Base-by-base conservation (phyloP, 768 basidiomycete genomes). In the Rhizopogon vesiculosus region DNA sequence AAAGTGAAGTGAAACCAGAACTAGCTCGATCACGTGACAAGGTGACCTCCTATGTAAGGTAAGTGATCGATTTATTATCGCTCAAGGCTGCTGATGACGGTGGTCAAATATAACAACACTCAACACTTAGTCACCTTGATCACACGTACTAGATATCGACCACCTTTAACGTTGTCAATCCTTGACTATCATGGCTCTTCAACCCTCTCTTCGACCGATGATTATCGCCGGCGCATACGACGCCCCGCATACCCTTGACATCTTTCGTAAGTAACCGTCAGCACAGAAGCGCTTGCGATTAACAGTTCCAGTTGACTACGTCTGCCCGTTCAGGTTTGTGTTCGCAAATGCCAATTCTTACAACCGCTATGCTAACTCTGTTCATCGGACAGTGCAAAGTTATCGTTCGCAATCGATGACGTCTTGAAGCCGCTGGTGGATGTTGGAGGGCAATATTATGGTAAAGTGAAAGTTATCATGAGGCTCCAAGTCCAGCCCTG, bases 191-290 rank as follows among this genome's bases (percentile, higher is more conserved):
- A 93, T 93, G 91, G 86, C 91, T 45, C 77, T 93, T 43, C 87
- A 85, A 77, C 90, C 91, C 1, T 84, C 81, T 50, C 80, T 93
- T 39, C 71, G 76, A 31, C 80, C 87, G 48, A 75, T 88, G 45
- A 67, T 86, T 51, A 73, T 93, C 56, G 77, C 81, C 3, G 91
- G 91, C 42, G 64, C 59, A 16, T 63, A 66, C 52, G 72, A 79
- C 29, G 80, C 91, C 0, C 86, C 87, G 0, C 89, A 93, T 62
- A 90, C 88, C 2, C 76, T 93, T 50, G 91, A 94, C 56, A 71
- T 92, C 55, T 93, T 90, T 70, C 68, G 89, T 87, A 64, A 64
- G 87, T 67, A 1, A 50, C 19, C 13, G 42, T 16, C n/a, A 39
- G 46, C 22, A 19, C 16, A 2, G 0, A 42, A 19, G 51, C 28